These are phyloP conservation scores for Aspergillus carlsbadensis DNA, from an alignment of 495 filamentous ascomycete species.

Conservation along the genomic window DNA sequence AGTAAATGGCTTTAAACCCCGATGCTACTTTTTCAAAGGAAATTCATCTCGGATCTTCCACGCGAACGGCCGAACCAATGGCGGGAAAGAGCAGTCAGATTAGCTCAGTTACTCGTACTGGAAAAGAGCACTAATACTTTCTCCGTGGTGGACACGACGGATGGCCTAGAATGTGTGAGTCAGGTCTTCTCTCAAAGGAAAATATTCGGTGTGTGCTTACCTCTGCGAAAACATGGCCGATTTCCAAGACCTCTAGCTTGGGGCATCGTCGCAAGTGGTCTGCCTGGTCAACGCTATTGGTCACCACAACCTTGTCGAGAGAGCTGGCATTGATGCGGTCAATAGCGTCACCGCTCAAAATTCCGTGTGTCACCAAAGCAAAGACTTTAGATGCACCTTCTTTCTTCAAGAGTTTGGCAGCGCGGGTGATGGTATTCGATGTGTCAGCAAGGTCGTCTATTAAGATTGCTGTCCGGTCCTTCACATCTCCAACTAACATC, in stretches of 20 bases:
- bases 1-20: slow-evolving; percentile 18
- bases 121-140: slow-evolving; percentile 96
- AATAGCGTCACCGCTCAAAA: slow-evolving; percentile 91
- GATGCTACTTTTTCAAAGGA: slow-evolving; percentile 13
- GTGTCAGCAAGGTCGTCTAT: slow-evolving; percentile 96
- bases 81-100: slow-evolving; percentile 9
- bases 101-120: slow-evolving; percentile 65
- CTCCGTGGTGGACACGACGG: slow-evolving; percentile 93
- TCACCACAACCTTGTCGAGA: slow-evolving; percentile 88
- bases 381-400: slow-evolving; percentile 86
- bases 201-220: slow-evolving; percentile 32
- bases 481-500: slow-evolving; percentile 95
- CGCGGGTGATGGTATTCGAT: slow-evolving; percentile 92
- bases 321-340: slow-evolving; percentile 88
- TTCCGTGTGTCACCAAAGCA: slow-evolving; percentile 90
- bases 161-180: slow-evolving; percentile 64
- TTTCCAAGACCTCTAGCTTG: slow-evolving; percentile 90
- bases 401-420: slow-evolving; percentile 94
- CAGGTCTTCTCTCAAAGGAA: slow-evolving; percentile 18
- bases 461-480: slow-evolving; percentile 77
- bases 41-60: slow-evolving; percentile 12
- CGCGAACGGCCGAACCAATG: slow-evolving; percentile 9
- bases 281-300: slow-evolving; percentile 90
- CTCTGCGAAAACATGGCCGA: slow-evolving; percentile 92
- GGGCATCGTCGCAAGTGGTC: slow-evolving; percentile 71